Conservation (phyloP, 176 grass and related monocot genomes). For the Lolium rigidum region DNA sequence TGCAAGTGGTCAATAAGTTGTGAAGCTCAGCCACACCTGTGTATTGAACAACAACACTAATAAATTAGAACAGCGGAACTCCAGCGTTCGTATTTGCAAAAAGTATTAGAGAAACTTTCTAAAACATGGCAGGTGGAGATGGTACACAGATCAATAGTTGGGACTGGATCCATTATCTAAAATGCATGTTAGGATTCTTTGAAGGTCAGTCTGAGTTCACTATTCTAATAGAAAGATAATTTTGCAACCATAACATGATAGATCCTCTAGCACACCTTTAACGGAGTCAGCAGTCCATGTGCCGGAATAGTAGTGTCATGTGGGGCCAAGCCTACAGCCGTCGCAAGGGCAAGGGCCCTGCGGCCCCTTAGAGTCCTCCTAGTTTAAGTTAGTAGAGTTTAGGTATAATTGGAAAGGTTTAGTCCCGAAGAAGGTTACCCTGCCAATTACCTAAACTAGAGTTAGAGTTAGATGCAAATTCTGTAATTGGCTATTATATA, state of each 20-base stretch:
- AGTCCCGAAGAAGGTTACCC: too few species aligned
- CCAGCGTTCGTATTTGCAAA: neutral
- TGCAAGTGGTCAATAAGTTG: neutral
- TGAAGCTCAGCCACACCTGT: neutral
- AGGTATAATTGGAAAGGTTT: too few species aligned
- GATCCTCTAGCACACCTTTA: neutral
- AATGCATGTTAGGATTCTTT: neutral
- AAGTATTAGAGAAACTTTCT: neutral
- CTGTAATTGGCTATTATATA: too few species aligned
- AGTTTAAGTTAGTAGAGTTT: too few species aligned
- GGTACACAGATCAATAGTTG: neutral
- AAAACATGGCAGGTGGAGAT: neutral
- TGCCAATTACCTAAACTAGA: too few species aligned
- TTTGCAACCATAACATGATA: conserved; percentile 27
- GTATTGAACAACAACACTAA: neutral
- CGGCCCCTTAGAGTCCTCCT: too few species aligned
- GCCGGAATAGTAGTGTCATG: too few species aligned
- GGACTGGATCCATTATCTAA: conserved; percentile 7
- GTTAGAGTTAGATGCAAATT: too few species aligned
- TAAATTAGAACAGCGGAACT: neutral
- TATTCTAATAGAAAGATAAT: neutral
- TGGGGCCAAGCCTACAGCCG: too few species aligned
- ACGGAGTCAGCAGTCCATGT: neutral
- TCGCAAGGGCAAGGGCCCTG: too few species aligned
- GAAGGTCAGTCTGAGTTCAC: neutral